Evolutionary conservation across 1,284 basidiomycete genomes (phyloP).

Genomic region (Ceraceosorus guamensis): DNA sequence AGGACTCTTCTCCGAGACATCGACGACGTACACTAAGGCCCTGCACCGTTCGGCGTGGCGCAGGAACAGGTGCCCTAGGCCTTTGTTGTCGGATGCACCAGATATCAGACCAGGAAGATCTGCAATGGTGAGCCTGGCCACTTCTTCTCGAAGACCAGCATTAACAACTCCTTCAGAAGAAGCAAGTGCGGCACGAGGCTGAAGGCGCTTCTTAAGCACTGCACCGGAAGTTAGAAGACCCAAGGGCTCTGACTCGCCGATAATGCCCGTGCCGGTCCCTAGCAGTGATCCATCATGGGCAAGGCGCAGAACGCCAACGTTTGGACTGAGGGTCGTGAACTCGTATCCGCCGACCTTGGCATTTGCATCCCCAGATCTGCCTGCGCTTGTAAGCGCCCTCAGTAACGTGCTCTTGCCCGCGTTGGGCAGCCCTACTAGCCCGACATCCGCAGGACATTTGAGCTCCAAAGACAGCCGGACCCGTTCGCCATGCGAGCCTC

Average conservation of each 20-base stretch:
- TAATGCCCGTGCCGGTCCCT: slow-evolving; percentile 13
- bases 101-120: slow-evolving; percentile 92
- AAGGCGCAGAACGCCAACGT: slow-evolving; percentile 82
- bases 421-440: slow-evolving; percentile 91
- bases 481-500: slow-evolving; percentile 70
- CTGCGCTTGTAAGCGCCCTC: slow-evolving; percentile 74
- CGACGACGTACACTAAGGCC: slow-evolving; percentile 84
- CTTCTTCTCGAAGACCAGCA: slow-evolving; percentile 1
- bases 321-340: slow-evolving; percentile 91
- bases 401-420: slow-evolving; percentile 72
- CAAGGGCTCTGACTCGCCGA: slow-evolving; percentile 1
- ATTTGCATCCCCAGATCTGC: slow-evolving; percentile 9
- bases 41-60: slow-evolving; percentile 86
- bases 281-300: slow-evolving; percentile 56
- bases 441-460: slow-evolving; percentile 87
- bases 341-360: slow-evolving; percentile 85
- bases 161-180: background rate
- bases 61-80: slow-evolving; percentile 87
- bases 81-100: slow-evolving; percentile 76
- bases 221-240: too few relatives aligned
- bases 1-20: slow-evolving; percentile 60
- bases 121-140: slow-evolving; percentile 75
- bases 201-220: too few relatives aligned
- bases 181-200: background rate
- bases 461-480: slow-evolving; percentile 83